Evolutionary conservation across 2,329 filamentous ascomycete genomes (phyloP), one percentile per base, ranked within the genome.

Genomic region (Botrytis paeoniae): DNA sequence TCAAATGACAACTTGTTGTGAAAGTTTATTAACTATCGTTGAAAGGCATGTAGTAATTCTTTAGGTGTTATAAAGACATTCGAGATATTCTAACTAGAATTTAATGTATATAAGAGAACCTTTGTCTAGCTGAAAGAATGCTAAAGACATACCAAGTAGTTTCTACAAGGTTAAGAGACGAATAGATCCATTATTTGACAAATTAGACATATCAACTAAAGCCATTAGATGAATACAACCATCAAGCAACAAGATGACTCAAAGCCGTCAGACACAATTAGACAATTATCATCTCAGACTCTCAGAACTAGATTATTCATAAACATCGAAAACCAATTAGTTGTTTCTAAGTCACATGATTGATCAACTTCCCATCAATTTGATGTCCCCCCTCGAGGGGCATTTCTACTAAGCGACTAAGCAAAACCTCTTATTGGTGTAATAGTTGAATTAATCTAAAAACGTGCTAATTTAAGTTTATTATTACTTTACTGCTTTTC

Each of bases 301-400:
- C 22, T 22, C 12, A 1, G 18, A 20, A 48, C 22, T 22, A 65
- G 63, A 48, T 45, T 7, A 61, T 3, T 0, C 8, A 48, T 20
- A 48, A 20, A 37, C 14, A 51, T n/a, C 20, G 25, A 64, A 48
- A 35, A 16, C 12, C 20, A 10, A 4, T 0, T 2, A 48, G 22
- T 25, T 25, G 12, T 37, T 37, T 37, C 6, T 3, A 3, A n/a
- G 32, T 65, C 32, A 65, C 22, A 65, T 65, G 63, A 65, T 51
- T 37, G 29, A 64, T 45, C 2, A 8, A 48, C 25, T 45, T 12
- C 45, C n/a, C 8, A 32, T 48, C 20, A 35, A 25, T 7, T 35
- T 32, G 12, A 48, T 37, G 43, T 57, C 8, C 63, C 63, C 62
- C 63, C 63, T 65, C n/a, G 63, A 65, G 22, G 20, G 25, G n/a